Conservation (phyloP, 148 eudicot genomes). For the Rhododendron vialii region DNA sequence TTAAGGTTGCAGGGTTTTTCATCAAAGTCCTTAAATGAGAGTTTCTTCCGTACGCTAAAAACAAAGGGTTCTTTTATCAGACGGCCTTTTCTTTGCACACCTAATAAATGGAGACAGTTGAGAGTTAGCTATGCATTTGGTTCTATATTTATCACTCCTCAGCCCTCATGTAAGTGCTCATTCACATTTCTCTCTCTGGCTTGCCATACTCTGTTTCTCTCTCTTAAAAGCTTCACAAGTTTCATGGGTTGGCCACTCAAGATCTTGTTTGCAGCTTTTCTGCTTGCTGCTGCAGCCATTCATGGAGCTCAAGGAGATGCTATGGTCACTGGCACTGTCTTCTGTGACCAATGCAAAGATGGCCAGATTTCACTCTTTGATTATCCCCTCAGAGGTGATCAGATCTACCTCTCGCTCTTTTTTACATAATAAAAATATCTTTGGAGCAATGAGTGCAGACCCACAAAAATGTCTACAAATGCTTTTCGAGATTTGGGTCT, state of each 20-base stretch:
- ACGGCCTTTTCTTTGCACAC: background rate
- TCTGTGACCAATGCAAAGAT: conserved; percentile 98
- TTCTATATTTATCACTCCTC: background rate
- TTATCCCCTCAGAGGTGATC: conserved; percentile 71
- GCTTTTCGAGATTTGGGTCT: background rate
- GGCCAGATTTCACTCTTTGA: conserved; percentile 74
- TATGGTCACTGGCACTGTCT: conserved; percentile 68
- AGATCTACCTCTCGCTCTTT: background rate
- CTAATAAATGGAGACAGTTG: conserved; percentile 35
- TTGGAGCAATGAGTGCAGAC: background rate
- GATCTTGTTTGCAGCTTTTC: conserved; percentile 22
- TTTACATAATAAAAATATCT: background rate
- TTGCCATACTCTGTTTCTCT: background rate
- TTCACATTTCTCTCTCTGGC: background rate
- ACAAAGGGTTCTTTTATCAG: background rate
- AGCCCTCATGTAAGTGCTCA: background rate
- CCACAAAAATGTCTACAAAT: background rate
- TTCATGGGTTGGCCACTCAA: conserved; percentile 33
- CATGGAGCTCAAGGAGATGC: conserved; percentile 53
- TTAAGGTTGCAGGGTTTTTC: background rate
- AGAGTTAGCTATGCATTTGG: conserved; percentile 13
- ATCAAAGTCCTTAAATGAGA: background rate
- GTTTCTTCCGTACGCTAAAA: background rate
- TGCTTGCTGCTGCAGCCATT: conserved; percentile 38
- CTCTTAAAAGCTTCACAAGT: background rate